Evolutionary conservation across 2,329 filamentous ascomycete genomes (phyloP), one percentile per base, ranked within the genome.

Genomic region (Epichloe brachyelytri): DNA sequence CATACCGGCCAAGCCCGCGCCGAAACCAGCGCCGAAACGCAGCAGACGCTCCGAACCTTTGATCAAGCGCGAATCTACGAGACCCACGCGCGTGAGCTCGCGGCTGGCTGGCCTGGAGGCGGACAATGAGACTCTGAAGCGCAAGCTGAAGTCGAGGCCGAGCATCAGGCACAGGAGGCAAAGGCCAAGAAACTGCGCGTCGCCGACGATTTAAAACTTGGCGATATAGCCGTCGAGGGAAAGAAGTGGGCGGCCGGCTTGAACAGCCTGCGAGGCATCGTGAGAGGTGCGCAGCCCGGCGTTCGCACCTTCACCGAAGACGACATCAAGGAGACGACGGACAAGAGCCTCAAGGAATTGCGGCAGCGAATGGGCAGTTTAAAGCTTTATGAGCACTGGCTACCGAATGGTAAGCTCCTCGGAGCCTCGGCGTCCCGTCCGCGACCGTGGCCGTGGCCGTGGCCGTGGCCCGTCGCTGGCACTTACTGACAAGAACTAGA

Each of bases 271-370:
- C 72, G 71, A 46, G 65, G 67, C 2, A 69, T 84, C 1, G 65
- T 75, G 22, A 78, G 77, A 62, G 87, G 77, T 2, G 88, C 89
- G 0, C 82, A 86, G 56, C 88, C 89, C 0, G 88, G 91, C 46
- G 77, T 88, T 50, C 75, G 88, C 19, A 97, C 91, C 0, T 97
- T 97, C 62, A 84, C 80, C 0, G 82, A 86, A n/a, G 82, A 90
- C 1, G 86, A 95, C 65, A 77, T 93, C 4, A 82, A 84, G 54
- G 80, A 88, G 55, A 95, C 88, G 0, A 83, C 79, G 0, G 83
- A 95, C 60, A 82, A 86, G 59, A 82, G 83, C 20, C 62, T 97
- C 7, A 86, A 84, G 62, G 77, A 78, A 0, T 57, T 96, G 50
- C 74, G 91, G 34, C 74, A 87, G 63, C 82, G 82, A 44, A 90